phyloP scores from a whole-genome alignment of 1,284 basidiomycete genomes.

The Apiotrichum porosum region DNA sequence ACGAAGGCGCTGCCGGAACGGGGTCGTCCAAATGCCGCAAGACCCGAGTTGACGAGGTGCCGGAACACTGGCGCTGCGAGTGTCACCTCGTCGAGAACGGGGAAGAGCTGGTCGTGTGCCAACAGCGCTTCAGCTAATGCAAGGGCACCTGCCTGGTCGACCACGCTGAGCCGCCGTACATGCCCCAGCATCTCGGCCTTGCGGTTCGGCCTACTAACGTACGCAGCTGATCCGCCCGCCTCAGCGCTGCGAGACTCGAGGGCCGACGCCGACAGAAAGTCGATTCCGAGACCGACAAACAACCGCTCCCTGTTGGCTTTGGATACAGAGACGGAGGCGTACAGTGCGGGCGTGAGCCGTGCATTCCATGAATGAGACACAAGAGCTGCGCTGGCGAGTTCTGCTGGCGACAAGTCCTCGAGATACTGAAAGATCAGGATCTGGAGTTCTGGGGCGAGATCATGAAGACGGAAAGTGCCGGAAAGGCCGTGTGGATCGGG shows the following conservation, averaged over 20 bases:
- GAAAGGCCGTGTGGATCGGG: too few species aligned
- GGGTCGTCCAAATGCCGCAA: conserved; percentile 14
- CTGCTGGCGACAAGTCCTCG: neutral
- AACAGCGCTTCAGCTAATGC: conserved; percentile 14
- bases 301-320: conserved; percentile 6
- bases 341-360: conserved; percentile 7
- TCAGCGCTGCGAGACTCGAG: conserved; percentile 12
- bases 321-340: conserved; percentile 2
- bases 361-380: conserved; percentile 7
- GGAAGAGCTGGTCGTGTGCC: conserved; percentile 2
- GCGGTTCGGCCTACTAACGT: neutral
- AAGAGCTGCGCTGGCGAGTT: conserved; percentile 3
- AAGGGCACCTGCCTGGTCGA: conserved; percentile 1
- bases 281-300: conserved; percentile 12
- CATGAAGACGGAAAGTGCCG: conserved; percentile 3
- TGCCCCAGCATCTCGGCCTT: conserved; percentile 6
- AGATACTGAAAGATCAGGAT: conserved; percentile 6
- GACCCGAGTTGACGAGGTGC: conserved; percentile 12
- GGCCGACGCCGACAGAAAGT: conserved; percentile 8
- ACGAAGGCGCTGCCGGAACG: conserved; percentile 13
- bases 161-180: conserved; percentile 1
- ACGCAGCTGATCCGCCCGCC: conserved; percentile 1
- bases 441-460: conserved; percentile 9
- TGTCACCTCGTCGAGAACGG: conserved; percentile 4
- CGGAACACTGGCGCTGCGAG: conserved; percentile 13